Percentiles rank a stretch among this genome's conserved stretches.
Evolutionary conservation across 1,284 basidiomycete genomes (phyloP).

Genomic region (Moesziomyces parantarcticus): DNA sequence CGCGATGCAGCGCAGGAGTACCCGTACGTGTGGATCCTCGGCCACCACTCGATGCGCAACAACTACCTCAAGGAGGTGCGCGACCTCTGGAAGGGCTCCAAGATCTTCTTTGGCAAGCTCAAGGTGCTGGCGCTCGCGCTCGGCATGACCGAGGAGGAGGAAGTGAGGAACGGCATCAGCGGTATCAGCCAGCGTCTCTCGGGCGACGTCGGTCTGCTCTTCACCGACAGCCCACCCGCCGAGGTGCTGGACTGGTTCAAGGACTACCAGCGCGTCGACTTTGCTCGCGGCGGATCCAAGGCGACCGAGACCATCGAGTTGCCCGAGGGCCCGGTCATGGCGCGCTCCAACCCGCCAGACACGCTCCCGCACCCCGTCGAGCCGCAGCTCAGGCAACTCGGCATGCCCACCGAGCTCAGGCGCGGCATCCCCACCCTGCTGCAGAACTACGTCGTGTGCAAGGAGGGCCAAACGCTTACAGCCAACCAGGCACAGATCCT

Average conservation of each 20-base stretch:
- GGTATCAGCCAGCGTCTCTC: conserved; percentile 88
- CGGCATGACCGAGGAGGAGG: conserved; percentile 86
- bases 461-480: conserved; percentile 81
- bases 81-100: conserved; percentile 84
- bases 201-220: conserved; percentile 91
- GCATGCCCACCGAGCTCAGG: conserved; percentile 84
- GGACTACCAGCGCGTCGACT: conserved; percentile 88
- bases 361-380: conserved; percentile 97
- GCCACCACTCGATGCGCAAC: conserved; percentile 94
- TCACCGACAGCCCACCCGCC: conserved; percentile 85
- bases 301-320: conserved; percentile 81
- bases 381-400: conserved; percentile 90
- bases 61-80: conserved; percentile 92
- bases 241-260: conserved; percentile 96
- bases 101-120: conserved; percentile 89
- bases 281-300: conserved; percentile 85
- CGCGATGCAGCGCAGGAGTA: conserved; percentile 74
- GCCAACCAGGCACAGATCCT: conserved; percentile 72
- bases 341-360: conserved; percentile 67
- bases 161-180: conserved; percentile 82
- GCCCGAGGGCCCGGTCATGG: conserved; percentile 72
- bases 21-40: conserved; percentile 94
- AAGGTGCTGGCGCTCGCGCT: conserved; percentile 96
- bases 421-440: conserved; percentile 88
- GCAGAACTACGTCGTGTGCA: conserved; percentile 80